Base-by-base conservation (phyloP, 148 eudicot genomes). In the Drosera capensis region DNA sequence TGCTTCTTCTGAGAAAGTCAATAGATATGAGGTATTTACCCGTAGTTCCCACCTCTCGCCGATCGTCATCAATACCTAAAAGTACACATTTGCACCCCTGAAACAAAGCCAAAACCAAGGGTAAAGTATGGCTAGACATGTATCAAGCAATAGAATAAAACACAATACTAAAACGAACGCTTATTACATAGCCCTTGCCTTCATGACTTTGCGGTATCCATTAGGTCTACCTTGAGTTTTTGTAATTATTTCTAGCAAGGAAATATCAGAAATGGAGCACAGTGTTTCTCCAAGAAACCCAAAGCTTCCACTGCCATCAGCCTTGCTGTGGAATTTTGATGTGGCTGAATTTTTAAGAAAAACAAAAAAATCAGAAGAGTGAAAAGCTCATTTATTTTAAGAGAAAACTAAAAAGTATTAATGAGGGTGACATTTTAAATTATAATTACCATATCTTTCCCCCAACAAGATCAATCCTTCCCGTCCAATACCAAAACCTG, bases 141-240 rank as follows among this genome's bases (percentile, higher is more conserved):
- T 34, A 49, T 51, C 20, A n/a, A 24, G 23, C 20, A 18, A 31
- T 20, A 25, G 34, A 23, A 31, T 22, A 24, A 17, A 23, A 4
- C 23, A 34, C 2, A 25, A 34, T 25, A 22, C 34, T 14, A 45
- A 36, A 56, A 45, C 21, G 35, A 30, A 22, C 40, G 43, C 40
- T n/a, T n/a, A n/a, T n/a, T n/a, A n/a, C n/a, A n/a, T n/a, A n/a
- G n/a, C n/a, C 20, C 66, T 29, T 64, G 62, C 99, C 93, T 90
- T 85, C 69, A 85, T 63, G 60, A 85, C 72, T 68, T 90, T 90
- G 8, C 78, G 83, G 57, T 85, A 90, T 36, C 99, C 95, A 72
- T 78, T 75, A 48, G 99, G 82, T 66, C 72, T 85, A 50, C 94
- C 95, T 25, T 82, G 77, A 36, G 78, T 63, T 71, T 74, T 90